phyloP scores from a whole-genome alignment of 2,329 filamentous ascomycete species.

The Hymenoscyphus salicellus region DNA sequence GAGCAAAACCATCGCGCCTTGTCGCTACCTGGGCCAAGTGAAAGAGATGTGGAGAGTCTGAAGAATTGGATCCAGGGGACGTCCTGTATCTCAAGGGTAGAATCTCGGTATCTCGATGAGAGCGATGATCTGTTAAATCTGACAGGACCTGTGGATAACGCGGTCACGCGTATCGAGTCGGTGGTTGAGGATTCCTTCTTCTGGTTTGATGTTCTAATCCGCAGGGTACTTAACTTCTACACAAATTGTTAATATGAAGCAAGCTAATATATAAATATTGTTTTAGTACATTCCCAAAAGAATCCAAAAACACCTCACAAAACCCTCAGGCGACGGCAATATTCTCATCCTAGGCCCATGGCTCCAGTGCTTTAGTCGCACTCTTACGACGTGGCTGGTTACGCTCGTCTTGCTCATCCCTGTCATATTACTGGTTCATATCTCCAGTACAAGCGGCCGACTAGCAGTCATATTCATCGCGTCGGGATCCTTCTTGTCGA shows the following conservation, averaged over 20 bases:
- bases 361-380: neutral
- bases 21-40: neutral
- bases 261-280: neutral
- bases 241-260: neutral
- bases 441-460: neutral
- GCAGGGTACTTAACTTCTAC: neutral
- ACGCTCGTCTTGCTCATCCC: neutral
- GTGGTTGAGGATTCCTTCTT: neutral
- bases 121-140: neutral
- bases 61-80: constrained; percentile 16
- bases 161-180: neutral
- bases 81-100: constrained; percentile 10
- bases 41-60: constrained; percentile 15
- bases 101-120: constrained; percentile 7
- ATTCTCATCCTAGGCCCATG: neutral
- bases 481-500: neutral
- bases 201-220: neutral
- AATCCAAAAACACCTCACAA: neutral
- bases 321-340: neutral
- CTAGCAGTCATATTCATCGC: neutral
- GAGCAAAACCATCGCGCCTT: neutral
- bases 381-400: neutral
- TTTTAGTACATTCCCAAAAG: neutral
- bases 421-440: neutral
- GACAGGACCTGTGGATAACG: neutral